Evolutionary conservation across 2,329 filamentous ascomycete genomes (phyloP).

Genomic region (Sporothrix pseudoabietina): DNA sequence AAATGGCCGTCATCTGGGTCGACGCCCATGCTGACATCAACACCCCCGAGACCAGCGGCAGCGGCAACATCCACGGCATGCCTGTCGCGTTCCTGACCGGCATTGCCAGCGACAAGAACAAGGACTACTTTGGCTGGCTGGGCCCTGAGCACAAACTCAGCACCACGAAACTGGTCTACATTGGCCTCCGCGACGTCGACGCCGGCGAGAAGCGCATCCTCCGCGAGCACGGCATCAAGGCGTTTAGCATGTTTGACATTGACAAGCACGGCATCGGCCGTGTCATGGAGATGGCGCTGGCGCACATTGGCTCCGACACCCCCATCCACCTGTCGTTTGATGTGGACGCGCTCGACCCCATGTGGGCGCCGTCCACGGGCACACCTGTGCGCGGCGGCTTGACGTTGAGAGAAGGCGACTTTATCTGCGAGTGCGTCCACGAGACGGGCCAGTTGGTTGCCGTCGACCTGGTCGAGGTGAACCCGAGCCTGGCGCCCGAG

Average conservation of each 20-base stretch:
- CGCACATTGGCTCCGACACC: slow-evolving; percentile 89
- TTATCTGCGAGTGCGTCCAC: slow-evolving; percentile 87
- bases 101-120: slow-evolving; percentile 72
- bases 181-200: slow-evolving; percentile 91
- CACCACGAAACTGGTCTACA: slow-evolving; percentile 90
- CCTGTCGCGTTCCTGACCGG: slow-evolving; percentile 90
- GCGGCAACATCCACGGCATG: slow-evolving; percentile 98
- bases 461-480: slow-evolving; percentile 82
- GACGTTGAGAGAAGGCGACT: slow-evolving; percentile 93
- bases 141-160: slow-evolving; percentile 69
- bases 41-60: slow-evolving; percentile 83
- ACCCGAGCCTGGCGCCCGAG: slow-evolving; percentile 67
- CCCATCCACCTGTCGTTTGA: slow-evolving; percentile 98
- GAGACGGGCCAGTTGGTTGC: slow-evolving; percentile 76
- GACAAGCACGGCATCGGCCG: slow-evolving; percentile 90
- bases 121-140: slow-evolving; percentile 90
- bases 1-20: slow-evolving; percentile 97
- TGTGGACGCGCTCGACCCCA: slow-evolving; percentile 92
- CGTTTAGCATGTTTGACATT: slow-evolving; percentile 98
- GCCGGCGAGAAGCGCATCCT: slow-evolving; percentile 91
- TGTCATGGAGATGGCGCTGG: slow-evolving; percentile 97
- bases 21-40: slow-evolving; percentile 99
- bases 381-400: slow-evolving; percentile 92
- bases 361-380: slow-evolving; percentile 94
- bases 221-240: slow-evolving; percentile 85